A percentile compares a stretch with the other conserved stretches of the same genome.
phyloP scores from a whole-genome alignment of 1,284 basidiomycete genomes.

The Exobasidium cylindrosporum region DNA sequence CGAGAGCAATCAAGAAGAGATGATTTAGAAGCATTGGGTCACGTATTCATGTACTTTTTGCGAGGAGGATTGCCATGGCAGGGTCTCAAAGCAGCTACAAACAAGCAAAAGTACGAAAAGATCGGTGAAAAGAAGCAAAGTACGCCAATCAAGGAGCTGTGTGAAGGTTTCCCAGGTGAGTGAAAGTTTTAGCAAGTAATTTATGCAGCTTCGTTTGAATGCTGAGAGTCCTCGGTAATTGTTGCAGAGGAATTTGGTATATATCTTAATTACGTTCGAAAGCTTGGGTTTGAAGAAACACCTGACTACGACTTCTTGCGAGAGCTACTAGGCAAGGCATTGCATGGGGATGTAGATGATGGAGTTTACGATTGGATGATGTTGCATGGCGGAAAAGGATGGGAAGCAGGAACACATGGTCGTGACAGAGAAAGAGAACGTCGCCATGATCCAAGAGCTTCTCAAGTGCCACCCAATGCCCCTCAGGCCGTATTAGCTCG shows the following conservation, averaged over 20 bases:
- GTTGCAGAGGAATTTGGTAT: conserved; percentile 88
- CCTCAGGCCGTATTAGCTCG: conserved; percentile 28
- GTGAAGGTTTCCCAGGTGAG: conserved; percentile 86
- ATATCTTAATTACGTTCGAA: conserved; percentile 81
- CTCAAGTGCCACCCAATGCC: conserved; percentile 23
- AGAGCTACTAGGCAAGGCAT: conserved; percentile 83
- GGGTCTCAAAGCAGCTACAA: conserved; percentile 90
- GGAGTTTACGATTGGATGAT: conserved; percentile 87
- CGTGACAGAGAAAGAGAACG: conserved; percentile 40
- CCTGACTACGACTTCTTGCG: conserved; percentile 94
- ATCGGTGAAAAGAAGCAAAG: conserved; percentile 98
- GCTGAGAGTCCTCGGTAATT: too few relatives aligned
- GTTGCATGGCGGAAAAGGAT: conserved; percentile 85
- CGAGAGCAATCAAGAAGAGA: conserved; percentile 89
- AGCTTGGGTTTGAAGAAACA: conserved; percentile 86
- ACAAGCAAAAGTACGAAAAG: conserved; percentile 99
- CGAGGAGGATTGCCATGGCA: conserved; percentile 90
- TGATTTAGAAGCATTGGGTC: conserved; percentile 88
- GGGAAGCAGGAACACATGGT: conserved; percentile 70
- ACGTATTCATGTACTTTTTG: conserved; percentile 97
- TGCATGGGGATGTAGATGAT: conserved; percentile 86
- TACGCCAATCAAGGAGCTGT: conserved; percentile 88
- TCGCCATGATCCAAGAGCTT: conserved; percentile 31
- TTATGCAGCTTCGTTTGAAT: conserved; percentile 9
- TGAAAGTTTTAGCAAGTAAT: background rate